Percentiles rank a stretch among this genome's conserved stretches.
Conservation (phyloP, 179 eudicot species). For the Vitellaria paradoxa region DNA sequence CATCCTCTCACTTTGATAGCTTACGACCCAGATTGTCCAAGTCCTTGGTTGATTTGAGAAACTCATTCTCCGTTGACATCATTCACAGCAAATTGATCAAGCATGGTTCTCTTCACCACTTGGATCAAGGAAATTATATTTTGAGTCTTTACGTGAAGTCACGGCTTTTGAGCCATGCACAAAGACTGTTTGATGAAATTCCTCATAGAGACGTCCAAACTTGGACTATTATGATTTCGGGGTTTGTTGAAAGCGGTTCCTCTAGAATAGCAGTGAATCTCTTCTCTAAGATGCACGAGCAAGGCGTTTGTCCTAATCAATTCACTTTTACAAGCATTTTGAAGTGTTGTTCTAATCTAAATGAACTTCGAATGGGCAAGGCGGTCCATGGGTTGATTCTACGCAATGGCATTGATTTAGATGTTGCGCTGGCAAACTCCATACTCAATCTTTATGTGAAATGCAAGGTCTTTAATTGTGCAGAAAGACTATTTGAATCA, state of each 20-base stretch:
- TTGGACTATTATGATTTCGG: conserved; percentile 76
- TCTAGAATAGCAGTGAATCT: conserved; percentile 39
- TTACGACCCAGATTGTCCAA: conserved; percentile 24
- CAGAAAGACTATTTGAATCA: conserved; percentile 45
- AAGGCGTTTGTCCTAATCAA: conserved; percentile 58
- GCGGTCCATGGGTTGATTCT: conserved; percentile 68
- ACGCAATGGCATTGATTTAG: conserved; percentile 43
- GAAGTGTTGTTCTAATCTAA: conserved; percentile 59
- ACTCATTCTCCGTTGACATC: conserved; percentile 25
- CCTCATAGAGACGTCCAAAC: conserved; percentile 62
- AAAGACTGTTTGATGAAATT: conserved; percentile 75
- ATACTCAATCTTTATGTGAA: conserved; percentile 73
- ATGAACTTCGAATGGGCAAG: conserved; percentile 45
- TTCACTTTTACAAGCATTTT: conserved; percentile 75
- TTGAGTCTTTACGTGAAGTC: conserved; percentile 47
- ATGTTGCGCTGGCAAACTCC: conserved; percentile 62
- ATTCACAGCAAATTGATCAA: conserved; percentile 56
- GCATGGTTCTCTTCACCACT: conserved; percentile 30
- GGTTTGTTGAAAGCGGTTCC: conserved; percentile 43
- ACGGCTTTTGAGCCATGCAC: conserved; percentile 39
- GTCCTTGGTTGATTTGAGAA: conserved; percentile 26
- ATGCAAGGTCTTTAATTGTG: conserved; percentile 46
- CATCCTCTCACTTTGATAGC: conserved; percentile 12
- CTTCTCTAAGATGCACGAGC: conserved; percentile 50
- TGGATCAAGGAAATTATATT: conserved; percentile 47